Evolutionary conservation across 2,329 filamentous ascomycete genomes (phyloP).

Genomic region (Paracamarosporium sp.): DNA sequence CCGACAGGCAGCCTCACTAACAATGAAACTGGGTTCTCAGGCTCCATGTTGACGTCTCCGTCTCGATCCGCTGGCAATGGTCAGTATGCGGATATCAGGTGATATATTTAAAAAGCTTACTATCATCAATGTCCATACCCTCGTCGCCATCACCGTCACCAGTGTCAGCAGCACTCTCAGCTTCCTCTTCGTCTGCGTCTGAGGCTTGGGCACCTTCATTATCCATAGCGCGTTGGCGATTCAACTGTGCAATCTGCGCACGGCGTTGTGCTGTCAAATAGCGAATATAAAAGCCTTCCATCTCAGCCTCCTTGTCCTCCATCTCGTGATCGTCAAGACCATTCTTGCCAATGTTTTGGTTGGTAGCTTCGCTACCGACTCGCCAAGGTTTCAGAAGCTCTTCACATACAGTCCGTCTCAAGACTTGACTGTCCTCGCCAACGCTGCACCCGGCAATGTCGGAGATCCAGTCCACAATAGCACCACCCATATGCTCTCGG

Average conservation of each 20-base stretch:
- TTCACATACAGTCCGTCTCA: conserved; percentile 85
- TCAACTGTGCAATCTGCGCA: conserved; percentile 32
- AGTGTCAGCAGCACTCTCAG: conserved; percentile 48
- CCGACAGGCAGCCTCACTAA: conserved; percentile 79
- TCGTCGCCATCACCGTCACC: conserved; percentile 51
- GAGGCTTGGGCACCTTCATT: conserved; percentile 50
- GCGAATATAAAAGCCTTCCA: conserved; percentile 33
- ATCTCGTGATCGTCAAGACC: conserved; percentile 83
- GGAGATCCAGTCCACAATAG: conserved; percentile 92
- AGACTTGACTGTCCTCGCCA: conserved; percentile 77
- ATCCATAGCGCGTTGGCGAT: conserved; percentile 47
- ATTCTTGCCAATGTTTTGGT: conserved; percentile 76
- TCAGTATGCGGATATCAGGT: too few species aligned
- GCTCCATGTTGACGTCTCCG: conserved; percentile 59
- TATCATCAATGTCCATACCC: conserved; percentile 57
- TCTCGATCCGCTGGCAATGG: conserved; percentile 53
- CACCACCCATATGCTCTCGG: conserved; percentile 97
- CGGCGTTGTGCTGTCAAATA: conserved; percentile 34
- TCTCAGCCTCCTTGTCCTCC: conserved; percentile 59
- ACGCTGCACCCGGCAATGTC: conserved; percentile 92
- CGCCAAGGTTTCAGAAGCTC: conserved; percentile 89
- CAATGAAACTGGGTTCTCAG: conserved; percentile 69
- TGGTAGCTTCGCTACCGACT: conserved; percentile 81
- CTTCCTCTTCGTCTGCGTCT: conserved; percentile 55
- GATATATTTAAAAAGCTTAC: not conserved